Evolutionary conservation across 2,329 filamentous ascomycete genomes (phyloP), one percentile per base, ranked within the genome.

Genomic region (Diaporthe humulicola): DNA sequence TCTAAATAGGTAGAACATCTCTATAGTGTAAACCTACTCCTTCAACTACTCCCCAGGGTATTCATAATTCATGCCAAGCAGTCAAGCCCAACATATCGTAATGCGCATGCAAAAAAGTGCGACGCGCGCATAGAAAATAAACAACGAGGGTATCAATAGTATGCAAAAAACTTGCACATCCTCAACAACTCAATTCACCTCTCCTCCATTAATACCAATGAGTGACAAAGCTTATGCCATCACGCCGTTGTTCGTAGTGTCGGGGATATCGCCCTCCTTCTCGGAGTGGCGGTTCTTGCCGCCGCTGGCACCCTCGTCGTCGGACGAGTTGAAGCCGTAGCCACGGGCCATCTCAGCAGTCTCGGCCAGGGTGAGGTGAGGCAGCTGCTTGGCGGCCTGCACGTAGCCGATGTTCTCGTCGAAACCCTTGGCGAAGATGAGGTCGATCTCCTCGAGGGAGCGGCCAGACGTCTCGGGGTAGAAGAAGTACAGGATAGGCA

Each of bases 391-490:
- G n/a, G 73, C 73, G 14, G 75, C 73, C 38, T 73, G 40, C 25
- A 76, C 75, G 42, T 73, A 75, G 69, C 45, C 57, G 48, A 74
- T 73, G 6, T 75, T 42, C 70, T 76, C 75, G 48, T 70, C 64
- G 48, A 56, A 52, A 22, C 73, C 75, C 75, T 76, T 76, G 64
- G 75, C 71, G 38, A 84, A 84, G 52, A 84, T 81, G 9, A 79
- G 58, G 73, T 93, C 91, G 80, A 93, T 89, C 78, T 93, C 91
- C 80, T 93, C 92, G 2, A 93, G 84, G 1, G 86, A 87, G 54
- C 87, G 86, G 76, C 80, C 79, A 75, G 85, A 83, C 0, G 87
- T 88, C 74, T 88, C 87, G 0, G 86, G 85, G 73, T 87, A 88
- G 76, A 87, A 82, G 76, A 88, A 82, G 78, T 87, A 88, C 6